A percentile compares a stretch with the other conserved stretches of the same genome.
phyloP scores from a whole-genome alignment of 73 alveolate species.

The Stentor coeruleus region DNA sequence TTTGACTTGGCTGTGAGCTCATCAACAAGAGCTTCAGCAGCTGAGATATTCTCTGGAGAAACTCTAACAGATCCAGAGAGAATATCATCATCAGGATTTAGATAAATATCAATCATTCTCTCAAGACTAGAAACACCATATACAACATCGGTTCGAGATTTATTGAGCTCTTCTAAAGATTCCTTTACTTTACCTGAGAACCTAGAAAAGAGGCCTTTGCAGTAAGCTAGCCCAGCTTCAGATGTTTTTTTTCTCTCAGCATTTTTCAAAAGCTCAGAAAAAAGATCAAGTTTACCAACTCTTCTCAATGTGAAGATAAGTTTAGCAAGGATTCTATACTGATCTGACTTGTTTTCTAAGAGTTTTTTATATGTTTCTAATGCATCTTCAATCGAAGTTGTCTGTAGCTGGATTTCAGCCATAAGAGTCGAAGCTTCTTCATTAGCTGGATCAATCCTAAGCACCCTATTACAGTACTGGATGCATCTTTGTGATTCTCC shows the following conservation, averaged over 20 bases:
- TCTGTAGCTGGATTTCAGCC: slow-evolving; percentile 67
- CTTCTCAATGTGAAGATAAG: slow-evolving; percentile 47
- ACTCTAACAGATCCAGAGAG: not conserved
- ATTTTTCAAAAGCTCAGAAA: slow-evolving; percentile 52
- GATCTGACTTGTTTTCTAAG: slow-evolving; percentile 61
- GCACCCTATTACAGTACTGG: slow-evolving; percentile 58
- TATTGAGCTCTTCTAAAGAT: slow-evolving; percentile 85
- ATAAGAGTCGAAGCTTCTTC: slow-evolving; percentile 76
- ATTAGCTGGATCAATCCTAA: slow-evolving; percentile 67
- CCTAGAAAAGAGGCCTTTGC: slow-evolving; percentile 91
- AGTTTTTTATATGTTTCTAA: slow-evolving; percentile 38
- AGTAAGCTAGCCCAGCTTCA: slow-evolving; percentile 90
- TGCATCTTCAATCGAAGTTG: slow-evolving; percentile 58
- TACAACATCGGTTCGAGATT: slow-evolving; percentile 84
- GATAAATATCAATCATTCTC: slow-evolving; percentile 91
- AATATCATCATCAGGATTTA: slow-evolving; percentile 55
- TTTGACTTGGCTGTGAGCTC: slow-evolving; percentile 51
- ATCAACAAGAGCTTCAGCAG: slow-evolving; percentile 50
- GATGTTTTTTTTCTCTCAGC: slow-evolving; percentile 59
- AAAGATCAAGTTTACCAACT: slow-evolving; percentile 58
- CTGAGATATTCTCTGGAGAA: slow-evolving; percentile 64
- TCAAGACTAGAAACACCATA: slow-evolving; percentile 87
- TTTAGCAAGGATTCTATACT: slow-evolving; percentile 51
- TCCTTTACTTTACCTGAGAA: slow-evolving; percentile 80
- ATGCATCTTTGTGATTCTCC: slow-evolving; percentile 70